phyloP scores from a whole-genome alignment of 2,329 filamentous ascomycete species.

The Ambrosiella xylebori region DNA sequence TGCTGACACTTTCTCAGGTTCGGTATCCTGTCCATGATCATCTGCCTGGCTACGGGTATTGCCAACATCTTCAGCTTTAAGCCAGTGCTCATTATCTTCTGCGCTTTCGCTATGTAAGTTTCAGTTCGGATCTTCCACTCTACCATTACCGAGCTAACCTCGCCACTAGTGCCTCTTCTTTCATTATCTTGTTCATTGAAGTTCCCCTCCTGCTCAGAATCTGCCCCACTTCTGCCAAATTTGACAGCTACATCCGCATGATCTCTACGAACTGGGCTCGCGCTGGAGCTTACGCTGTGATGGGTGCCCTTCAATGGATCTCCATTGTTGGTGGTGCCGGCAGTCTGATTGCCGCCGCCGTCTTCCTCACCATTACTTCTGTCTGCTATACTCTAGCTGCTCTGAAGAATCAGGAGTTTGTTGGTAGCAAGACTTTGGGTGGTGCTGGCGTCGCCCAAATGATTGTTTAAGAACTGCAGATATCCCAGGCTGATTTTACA shows the following conservation, averaged over 20 bases:
- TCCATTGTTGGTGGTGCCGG: slow-evolving; percentile 49
- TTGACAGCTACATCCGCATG: slow-evolving; percentile 76
- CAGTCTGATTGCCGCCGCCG: slow-evolving; percentile 69
- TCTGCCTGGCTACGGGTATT: slow-evolving; percentile 53
- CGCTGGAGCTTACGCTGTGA: slow-evolving; percentile 65
- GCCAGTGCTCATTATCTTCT: slow-evolving; percentile 32
- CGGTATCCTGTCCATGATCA: slow-evolving; percentile 52
- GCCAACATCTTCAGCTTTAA: slow-evolving; percentile 46
- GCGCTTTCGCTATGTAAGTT: slow-evolving; percentile 36
- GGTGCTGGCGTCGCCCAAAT: slow-evolving; percentile 90
- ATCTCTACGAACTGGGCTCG: slow-evolving; percentile 97
- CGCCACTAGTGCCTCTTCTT: slow-evolving; percentile 42
- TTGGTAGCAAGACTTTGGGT: slow-evolving; percentile 88
- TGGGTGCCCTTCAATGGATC: slow-evolving; percentile 73
- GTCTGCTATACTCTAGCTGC: slow-evolving; percentile 68
- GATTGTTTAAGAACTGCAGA: slow-evolving; percentile 52
- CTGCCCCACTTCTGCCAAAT: slow-evolving; percentile 81
- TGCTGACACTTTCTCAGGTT: slow-evolving; percentile 30
- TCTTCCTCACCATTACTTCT: slow-evolving; percentile 61
- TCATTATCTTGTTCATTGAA: slow-evolving; percentile 71
- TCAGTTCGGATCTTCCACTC: background rate
- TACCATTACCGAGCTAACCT: background rate
- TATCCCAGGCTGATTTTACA: background rate
- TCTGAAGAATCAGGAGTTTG: slow-evolving; percentile 68
- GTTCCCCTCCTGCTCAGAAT: slow-evolving; percentile 91